These are phyloP conservation scores for Fusarium dimerum DNA, from an alignment of 2,329 filamentous ascomycete genomes.

Conservation along the genomic window DNA sequence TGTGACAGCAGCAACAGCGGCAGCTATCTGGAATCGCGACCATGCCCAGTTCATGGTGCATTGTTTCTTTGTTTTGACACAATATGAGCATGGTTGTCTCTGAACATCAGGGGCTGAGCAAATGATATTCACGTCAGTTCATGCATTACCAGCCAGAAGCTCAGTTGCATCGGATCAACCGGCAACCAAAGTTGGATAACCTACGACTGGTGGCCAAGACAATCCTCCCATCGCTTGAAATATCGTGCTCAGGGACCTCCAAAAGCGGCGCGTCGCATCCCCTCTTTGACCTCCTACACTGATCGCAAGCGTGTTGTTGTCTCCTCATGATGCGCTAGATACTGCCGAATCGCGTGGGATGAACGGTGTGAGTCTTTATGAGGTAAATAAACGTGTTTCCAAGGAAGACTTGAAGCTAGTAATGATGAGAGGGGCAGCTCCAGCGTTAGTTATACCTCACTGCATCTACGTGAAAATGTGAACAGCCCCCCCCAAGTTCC, in stretches of 20 bases:
- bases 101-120: slow-evolving; percentile 2
- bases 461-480: too few species aligned
- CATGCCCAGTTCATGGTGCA: slow-evolving; percentile 31
- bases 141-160: background rate
- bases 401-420: too few species aligned
- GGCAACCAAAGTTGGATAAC: background rate
- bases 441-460: too few species aligned
- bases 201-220: slow-evolving; percentile 15
- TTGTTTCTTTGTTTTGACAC: slow-evolving; percentile 31
- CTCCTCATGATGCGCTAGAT: slow-evolving; percentile 19
- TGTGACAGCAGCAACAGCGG: slow-evolving; percentile 10
- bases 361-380: too few species aligned
- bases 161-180: background rate
- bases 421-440: too few species aligned
- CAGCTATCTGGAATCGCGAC: slow-evolving; percentile 14
- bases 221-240: slow-evolving; percentile 1
- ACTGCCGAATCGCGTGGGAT: too few species aligned
- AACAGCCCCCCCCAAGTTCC: too few species aligned
- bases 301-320: slow-evolving; percentile 27
- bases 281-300: slow-evolving; percentile 26
- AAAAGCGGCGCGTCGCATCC: slow-evolving; percentile 26
- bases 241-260: slow-evolving; percentile 7
- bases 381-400: too few species aligned
- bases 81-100: slow-evolving; percentile 31
- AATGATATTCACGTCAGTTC: background rate